Evolutionary conservation across 2,329 filamentous ascomycete species (phyloP).

Genomic region (Macrophomina pseudophaseolina): DNA sequence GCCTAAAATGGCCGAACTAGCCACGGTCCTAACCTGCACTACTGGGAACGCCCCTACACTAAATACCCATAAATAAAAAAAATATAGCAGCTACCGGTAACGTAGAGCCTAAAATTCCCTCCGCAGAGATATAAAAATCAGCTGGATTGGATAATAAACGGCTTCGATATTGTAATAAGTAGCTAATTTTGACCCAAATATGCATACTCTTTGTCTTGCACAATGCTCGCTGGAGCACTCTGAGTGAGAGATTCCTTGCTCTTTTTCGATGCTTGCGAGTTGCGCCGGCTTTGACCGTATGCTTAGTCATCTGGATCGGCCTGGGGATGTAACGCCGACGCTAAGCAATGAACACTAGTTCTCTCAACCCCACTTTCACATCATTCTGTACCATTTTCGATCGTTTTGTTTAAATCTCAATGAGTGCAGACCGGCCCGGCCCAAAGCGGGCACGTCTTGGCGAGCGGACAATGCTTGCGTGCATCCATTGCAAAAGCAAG

Average conservation of each 20-base stretch:
- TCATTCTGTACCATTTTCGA: neutral
- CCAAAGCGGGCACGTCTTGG: conserved; percentile 33
- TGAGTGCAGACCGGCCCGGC: conserved; percentile 6
- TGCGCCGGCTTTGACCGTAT: neutral
- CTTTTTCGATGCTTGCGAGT: neutral
- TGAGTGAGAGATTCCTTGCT: neutral
- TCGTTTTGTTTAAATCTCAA: neutral
- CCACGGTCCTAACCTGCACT: too few relatives aligned
- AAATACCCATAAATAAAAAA: too few relatives aligned
- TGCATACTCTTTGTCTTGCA: neutral
- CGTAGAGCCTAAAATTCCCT: too few relatives aligned
- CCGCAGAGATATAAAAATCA: too few relatives aligned
- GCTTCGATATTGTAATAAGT: too few relatives aligned
- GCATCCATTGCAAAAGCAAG: conserved; percentile 35
- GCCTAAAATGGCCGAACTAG: too few relatives aligned
- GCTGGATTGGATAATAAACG: too few relatives aligned
- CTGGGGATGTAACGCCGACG: neutral
- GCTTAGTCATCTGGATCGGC: neutral
- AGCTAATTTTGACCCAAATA: too few relatives aligned
- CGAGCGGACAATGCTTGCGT: conserved; percentile 36
- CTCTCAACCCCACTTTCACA: neutral
- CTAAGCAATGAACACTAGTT: neutral
- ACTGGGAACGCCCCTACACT: too few relatives aligned
- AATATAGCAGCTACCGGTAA: too few relatives aligned
- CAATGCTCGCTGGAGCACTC: neutral